phyloP scores from a whole-genome alignment of 2,329 filamentous ascomycete species.

The Trichoderma sp. region DNA sequence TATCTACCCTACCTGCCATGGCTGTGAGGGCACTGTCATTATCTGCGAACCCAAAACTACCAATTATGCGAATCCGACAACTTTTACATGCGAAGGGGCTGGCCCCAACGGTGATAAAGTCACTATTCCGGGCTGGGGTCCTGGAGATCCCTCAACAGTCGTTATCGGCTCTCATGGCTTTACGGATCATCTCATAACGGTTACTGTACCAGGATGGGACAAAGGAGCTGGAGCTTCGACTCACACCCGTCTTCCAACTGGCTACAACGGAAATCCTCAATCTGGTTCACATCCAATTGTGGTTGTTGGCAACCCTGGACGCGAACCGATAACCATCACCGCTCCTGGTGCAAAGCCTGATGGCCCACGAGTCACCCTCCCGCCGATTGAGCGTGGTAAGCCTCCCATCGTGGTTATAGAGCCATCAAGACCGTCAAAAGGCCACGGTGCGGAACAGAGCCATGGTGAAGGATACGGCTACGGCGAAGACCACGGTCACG shows the following conservation, averaged over 20 bases:
- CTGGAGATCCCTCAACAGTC: constrained; percentile 26
- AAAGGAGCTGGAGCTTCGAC: constrained; percentile 19
- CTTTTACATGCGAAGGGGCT: constrained; percentile 24
- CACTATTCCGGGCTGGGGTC: constrained; percentile 24
- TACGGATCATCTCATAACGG: constrained; percentile 25
- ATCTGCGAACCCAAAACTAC: constrained; percentile 32
- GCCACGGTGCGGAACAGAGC: background rate
- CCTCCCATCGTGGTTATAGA: constrained; percentile 3
- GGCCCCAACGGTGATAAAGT: constrained; percentile 20
- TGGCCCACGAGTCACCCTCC: constrained; percentile 22
- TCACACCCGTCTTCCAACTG: constrained; percentile 28
- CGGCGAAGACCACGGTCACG: background rate
- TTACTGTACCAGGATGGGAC: constrained; percentile 24
- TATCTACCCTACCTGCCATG: constrained; percentile 29
- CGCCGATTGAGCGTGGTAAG: constrained; percentile 10
- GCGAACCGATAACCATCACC: constrained; percentile 8
- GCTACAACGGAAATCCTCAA: constrained; percentile 27
- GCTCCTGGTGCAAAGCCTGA: constrained; percentile 13
- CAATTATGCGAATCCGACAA: background rate
- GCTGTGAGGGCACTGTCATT: constrained; percentile 32
- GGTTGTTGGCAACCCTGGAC: constrained; percentile 24
- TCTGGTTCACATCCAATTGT: constrained; percentile 26
- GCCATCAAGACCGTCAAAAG: background rate
- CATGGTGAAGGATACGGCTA: background rate
- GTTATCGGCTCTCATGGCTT: constrained; percentile 28